Evolutionary conservation across 73 alveolate genomes (phyloP).

Genomic region (Symbiodinium pilosum): DNA sequence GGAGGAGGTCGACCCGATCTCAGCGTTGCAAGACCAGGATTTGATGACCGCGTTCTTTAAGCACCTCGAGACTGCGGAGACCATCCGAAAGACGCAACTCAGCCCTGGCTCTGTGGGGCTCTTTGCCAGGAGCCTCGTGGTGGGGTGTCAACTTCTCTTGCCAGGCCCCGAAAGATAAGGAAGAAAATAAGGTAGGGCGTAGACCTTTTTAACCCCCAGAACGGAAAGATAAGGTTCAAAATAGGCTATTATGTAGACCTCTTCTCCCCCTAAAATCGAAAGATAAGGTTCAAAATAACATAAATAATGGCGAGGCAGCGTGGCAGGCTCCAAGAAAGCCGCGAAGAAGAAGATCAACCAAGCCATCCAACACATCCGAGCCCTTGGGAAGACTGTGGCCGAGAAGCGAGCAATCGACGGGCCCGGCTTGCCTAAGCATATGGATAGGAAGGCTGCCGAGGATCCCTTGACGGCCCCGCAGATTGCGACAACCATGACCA

Average conservation of each 20-base stretch:
- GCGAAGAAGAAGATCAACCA: neutral
- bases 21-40: too few species aligned
- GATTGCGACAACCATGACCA: neutral
- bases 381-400: neutral
- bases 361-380: neutral
- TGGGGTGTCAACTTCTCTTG: too few species aligned
- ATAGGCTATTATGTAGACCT: too few species aligned
- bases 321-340: conserved; percentile 1
- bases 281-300: neutral
- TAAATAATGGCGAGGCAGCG: neutral
- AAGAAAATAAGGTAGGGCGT: neutral
- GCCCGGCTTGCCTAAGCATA: neutral
- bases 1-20: too few species aligned
- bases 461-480: neutral
- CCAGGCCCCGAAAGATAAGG: neutral
- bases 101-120: too few species aligned
- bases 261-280: neutral
- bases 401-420: conserved; percentile 8
- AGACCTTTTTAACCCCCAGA: neutral
- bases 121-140: too few species aligned
- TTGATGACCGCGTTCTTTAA: too few species aligned
- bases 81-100: too few species aligned
- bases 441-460: neutral
- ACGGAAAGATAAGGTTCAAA: neutral
- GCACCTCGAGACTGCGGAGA: too few species aligned